These are phyloP conservation scores for Candida sojae DNA, from an alignment of 1,139 yeast species.

Conservation along the genomic window DNA sequence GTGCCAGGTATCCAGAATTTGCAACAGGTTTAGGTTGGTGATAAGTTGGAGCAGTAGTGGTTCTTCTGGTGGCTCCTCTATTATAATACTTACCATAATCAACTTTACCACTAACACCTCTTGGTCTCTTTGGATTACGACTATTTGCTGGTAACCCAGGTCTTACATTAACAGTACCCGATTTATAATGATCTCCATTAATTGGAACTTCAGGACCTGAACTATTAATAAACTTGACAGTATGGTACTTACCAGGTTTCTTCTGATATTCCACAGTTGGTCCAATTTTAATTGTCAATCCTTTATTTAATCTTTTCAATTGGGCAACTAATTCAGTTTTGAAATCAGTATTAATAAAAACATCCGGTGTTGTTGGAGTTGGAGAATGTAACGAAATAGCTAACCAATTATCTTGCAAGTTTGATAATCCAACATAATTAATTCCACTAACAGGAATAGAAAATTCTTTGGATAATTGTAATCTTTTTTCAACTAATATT, in stretches of 20 bases:
- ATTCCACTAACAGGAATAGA: constrained; percentile 63
- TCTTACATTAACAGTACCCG: constrained; percentile 81
- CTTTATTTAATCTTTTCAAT: constrained; percentile 62
- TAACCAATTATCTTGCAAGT: constrained; percentile 90
- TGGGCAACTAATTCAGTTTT: constrained; percentile 89
- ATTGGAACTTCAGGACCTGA: constrained; percentile 55
- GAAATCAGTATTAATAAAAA: constrained; percentile 75
- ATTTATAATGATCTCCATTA: constrained; percentile 76
- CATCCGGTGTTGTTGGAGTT: constrained; percentile 68
- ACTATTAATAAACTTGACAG: constrained; percentile 67
- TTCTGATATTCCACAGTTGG: constrained; percentile 80
- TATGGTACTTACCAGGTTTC: constrained; percentile 82
- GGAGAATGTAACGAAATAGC: constrained; percentile 62
- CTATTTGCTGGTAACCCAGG: constrained; percentile 79
- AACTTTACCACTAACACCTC: constrained; percentile 38
- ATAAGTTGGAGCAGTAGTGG: constrained; percentile 17
- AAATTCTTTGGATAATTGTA: constrained; percentile 66
- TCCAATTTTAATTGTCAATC: constrained; percentile 65
- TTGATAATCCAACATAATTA: constrained; percentile 67
- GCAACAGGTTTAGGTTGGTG: constrained; percentile 9
- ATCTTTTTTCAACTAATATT: constrained; percentile 68
- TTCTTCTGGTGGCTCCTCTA: constrained; percentile 25
- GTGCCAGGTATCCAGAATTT: constrained; percentile 15
- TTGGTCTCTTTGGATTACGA: constrained; percentile 71
- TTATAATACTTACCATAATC: constrained; percentile 48